Evolutionary conservation across 2,329 filamentous ascomycete species (phyloP), one percentile per base, ranked within the genome.

Genomic region (Diaporthe sp.): DNA sequence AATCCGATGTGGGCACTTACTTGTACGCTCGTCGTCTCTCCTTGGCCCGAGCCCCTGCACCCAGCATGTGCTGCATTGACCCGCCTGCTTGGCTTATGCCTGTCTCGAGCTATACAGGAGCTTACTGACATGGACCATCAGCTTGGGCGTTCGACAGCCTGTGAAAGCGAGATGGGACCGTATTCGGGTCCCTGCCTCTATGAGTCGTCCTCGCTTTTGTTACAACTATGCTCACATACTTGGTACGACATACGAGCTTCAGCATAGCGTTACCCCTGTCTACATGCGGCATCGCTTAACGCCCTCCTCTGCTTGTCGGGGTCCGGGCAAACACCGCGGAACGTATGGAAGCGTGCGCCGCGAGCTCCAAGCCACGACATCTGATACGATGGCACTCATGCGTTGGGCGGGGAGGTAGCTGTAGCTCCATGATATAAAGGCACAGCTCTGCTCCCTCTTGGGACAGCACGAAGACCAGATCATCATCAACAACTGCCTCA

Each of bases 1-100:
- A 70, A 55, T 55, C 65, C 65, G 65, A 70, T 55, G 34, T 70
- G 65, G 47, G 49, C 65, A 70, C 65, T 42, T 53, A 70, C 65
- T 28, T 53, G 49, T 42, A 42, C 34, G 13, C n/a, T 53, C 49
- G 49, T 39, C 34, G n/a, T 13, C n/a, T 55, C 15, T 55, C 5
- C 20, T 70, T 70, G 49, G 65, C 34, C 49, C 34, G 65, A 70
- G 47, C 49, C 65, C 47, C 65, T 55, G 34, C n/a, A 37, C 49
- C 49, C 34, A 70, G 65, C 34, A 13, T 25, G 4, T 25, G 4
- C 31, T 55, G 65, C 65, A 70, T 70, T 70, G 65, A 55, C 34
- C n/a, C 31, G 65, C 65, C 47, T 42, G 31, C 65, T 55, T 70
- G 65, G 65, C 49, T 70, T 31, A 70, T 70, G 65, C 65, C 34